Base-by-base conservation (phyloP, 2,329 filamentous ascomycete species). In the Epichloe typhina region DNA sequence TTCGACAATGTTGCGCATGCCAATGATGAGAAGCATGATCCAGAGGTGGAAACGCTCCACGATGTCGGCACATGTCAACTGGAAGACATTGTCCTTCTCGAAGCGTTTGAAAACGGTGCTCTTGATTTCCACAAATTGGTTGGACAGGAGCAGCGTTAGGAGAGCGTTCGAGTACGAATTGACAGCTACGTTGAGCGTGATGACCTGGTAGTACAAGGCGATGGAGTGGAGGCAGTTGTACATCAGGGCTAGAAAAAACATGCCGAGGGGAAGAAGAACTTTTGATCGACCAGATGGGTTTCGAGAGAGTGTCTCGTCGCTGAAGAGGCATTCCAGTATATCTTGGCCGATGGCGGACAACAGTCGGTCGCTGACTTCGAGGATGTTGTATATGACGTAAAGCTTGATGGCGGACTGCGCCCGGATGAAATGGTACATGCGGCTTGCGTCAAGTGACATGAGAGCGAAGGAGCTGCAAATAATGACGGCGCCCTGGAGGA, bases 51-150 rank as follows among this genome's bases (percentile, higher is more conserved):
- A 98, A 1, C 93, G 82, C 68, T 98, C 93, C 2, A 98, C 93
- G 36, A 98, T 84, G 63, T 98, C 93, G 4, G 93, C 91, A 57
- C 93, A 98, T 0, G 91, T 95, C 13, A 98, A 75, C 65, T 98
- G 93, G 63, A 98, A 98, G 0, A 95, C 72, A 57, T 95, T 97
- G 63, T 98, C 93, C 65, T 96, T 97, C 61, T 98, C 93, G 56
- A 97, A 95, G 54, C 91, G 93, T 71, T 98, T 97, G 74, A 98
- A 98, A 1, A 98, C 94, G 0, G 90, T 94, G 54, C 88, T 88
- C 64, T 98, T 98, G 73, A 98, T 95, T 69, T 98, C 93, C 42
- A 98, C 93, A 61, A 98, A 98, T 63, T 98, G 94, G 62, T 97
- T 98, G 6, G 90, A 96, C 64, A 98, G 80, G 2, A 98, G 74